phyloP scores from a whole-genome alignment of 2,329 filamentous ascomycete species.

The Ilyonectria sp. region DNA sequence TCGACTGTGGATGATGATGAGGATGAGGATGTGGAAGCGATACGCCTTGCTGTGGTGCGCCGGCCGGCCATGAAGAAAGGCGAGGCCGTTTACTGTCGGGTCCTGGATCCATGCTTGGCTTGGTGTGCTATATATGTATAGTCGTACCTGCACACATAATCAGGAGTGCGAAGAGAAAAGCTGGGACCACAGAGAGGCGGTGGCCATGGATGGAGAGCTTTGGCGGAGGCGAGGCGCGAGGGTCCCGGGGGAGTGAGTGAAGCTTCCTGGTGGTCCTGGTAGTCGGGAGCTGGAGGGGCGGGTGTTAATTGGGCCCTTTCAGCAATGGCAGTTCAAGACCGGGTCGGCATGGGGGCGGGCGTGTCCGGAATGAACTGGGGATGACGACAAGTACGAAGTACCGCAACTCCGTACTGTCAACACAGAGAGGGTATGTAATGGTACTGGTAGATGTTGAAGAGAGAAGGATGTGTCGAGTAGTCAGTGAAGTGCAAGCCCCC shows the following conservation, averaged over 20 bases:
- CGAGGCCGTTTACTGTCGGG: slow-evolving; percentile 73
- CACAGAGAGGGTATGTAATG: slow-evolving; percentile 31
- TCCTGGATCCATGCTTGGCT: slow-evolving; percentile 73
- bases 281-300: slow-evolving; percentile 48
- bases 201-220: slow-evolving; percentile 52
- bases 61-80: slow-evolving; percentile 65
- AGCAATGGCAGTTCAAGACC: slow-evolving; percentile 48
- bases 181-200: slow-evolving; percentile 57
- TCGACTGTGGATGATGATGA: slow-evolving; percentile 46
- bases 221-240: slow-evolving; percentile 48
- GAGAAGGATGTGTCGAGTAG: slow-evolving; percentile 37
- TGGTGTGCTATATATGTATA: slow-evolving; percentile 57
- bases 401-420: slow-evolving; percentile 37
- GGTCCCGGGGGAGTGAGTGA: slow-evolving; percentile 48
- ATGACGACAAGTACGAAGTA: slow-evolving; percentile 50
- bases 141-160: slow-evolving; percentile 55
- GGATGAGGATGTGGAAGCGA: slow-evolving; percentile 58
- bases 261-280: slow-evolving; percentile 50
- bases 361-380: slow-evolving; percentile 51
- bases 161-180: slow-evolving; percentile 55
- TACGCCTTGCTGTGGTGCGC: slow-evolving; percentile 63
- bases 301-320: slow-evolving; percentile 51
- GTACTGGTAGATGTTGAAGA: slow-evolving; percentile 39
- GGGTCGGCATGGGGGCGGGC: slow-evolving; percentile 50
- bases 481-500: slow-evolving; percentile 36